A percentile compares a stretch with the other conserved stretches of the same genome.
Evolutionary conservation across 176 grass and related monocot genomes (phyloP).

Genomic region (Avena eriantha): DNA sequence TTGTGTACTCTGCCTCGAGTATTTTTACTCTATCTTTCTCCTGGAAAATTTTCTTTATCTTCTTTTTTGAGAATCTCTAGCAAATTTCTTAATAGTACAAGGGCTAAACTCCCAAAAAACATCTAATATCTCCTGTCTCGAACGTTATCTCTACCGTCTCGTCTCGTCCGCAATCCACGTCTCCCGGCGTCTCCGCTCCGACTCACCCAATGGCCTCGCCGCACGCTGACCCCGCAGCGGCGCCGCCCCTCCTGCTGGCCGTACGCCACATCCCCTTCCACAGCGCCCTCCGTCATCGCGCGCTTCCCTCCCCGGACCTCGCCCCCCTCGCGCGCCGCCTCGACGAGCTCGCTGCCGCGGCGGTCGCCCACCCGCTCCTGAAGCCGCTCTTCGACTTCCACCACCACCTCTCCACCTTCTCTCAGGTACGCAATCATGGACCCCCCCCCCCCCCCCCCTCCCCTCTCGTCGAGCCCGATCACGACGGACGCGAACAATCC

Average conservation of each 20-base stretch:
- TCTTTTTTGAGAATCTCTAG: neutral
- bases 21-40: too few relatives aligned
- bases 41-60: too few relatives aligned
- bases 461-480: neutral
- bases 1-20: too few relatives aligned
- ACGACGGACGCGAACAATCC: neutral
- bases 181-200: constrained; percentile 8
- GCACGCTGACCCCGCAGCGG: constrained; percentile 45
- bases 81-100: neutral
- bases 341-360: constrained; percentile 58
- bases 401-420: constrained; percentile 66
- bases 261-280: constrained; percentile 50
- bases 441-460: too few relatives aligned
- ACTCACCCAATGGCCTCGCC: constrained; percentile 45
- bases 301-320: constrained; percentile 43
- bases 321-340: constrained; percentile 56
- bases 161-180: constrained; percentile 30
- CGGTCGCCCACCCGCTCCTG: constrained; percentile 67
- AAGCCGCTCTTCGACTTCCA: constrained; percentile 65
- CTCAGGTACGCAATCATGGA: constrained; percentile 50
- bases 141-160: constrained; percentile 48
- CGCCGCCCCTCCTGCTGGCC: constrained; percentile 68
- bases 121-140: neutral
- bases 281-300: constrained; percentile 18
- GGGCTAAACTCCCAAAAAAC: neutral